Evolutionary conservation across 345 rosid genomes (phyloP).

Genomic region (Eucalyptus camaldulensis): DNA sequence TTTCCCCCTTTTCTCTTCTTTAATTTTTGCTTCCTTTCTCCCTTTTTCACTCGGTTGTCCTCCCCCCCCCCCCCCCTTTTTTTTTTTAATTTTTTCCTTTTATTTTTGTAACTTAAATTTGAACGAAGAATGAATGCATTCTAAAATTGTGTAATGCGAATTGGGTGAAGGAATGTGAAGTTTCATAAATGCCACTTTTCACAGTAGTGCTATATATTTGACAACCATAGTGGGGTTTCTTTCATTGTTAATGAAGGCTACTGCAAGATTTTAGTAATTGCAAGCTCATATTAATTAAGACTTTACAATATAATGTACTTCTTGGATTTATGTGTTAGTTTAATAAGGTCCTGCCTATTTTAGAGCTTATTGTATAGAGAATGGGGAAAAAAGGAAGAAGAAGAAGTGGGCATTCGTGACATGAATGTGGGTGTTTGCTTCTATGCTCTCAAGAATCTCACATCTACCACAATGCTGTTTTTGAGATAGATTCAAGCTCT

Average conservation of each 20-base stretch:
- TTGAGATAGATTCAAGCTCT: neutral
- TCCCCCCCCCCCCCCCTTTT: too few species aligned
- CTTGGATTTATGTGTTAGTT: neutral
- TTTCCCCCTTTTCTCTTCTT: too few species aligned
- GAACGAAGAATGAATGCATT: neutral
- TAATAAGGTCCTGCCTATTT: neutral
- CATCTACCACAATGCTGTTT: neutral
- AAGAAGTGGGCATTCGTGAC: neutral
- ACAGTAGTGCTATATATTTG: neutral
- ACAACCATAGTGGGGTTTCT: neutral
- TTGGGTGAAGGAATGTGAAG: neutral
- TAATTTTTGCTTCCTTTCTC: too few species aligned
- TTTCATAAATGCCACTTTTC: neutral
- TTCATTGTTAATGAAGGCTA: neutral
- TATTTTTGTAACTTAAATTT: neutral
- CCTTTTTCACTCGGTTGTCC: rapidly evolving
- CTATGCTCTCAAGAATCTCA: neutral
- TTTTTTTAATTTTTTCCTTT: too few species aligned
- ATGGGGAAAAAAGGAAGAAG: neutral
- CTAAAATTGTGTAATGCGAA: neutral
- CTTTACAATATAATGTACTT: neutral
- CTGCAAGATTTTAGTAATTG: neutral
- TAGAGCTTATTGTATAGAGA: neutral
- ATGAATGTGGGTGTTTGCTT: neutral
- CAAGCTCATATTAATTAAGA: neutral